Evolutionary conservation across 495 filamentous ascomycete species (phyloP).

Genomic region (Aspergillus leporis): DNA sequence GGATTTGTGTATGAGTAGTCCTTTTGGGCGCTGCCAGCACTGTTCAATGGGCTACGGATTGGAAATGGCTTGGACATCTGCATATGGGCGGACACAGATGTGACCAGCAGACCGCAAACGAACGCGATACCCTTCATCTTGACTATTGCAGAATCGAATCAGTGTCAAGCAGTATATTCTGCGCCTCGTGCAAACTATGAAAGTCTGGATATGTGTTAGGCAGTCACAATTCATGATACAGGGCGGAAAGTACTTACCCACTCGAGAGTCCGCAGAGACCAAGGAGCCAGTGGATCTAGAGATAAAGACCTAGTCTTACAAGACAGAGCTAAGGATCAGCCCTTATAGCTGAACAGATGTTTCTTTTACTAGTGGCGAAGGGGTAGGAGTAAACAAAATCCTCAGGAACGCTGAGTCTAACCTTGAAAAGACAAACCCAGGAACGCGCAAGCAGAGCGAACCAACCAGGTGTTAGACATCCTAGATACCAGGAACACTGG

Average conservation of each 20-base stretch:
- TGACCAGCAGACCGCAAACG: conserved; percentile 36
- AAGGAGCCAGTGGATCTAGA: neutral
- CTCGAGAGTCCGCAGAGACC: neutral
- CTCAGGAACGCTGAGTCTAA: neutral
- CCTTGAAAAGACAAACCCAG: neutral
- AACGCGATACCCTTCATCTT: conserved; percentile 43
- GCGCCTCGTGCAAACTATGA: neutral
- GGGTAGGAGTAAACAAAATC: neutral
- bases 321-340: neutral
- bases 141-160: conserved; percentile 3
- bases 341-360: conserved; percentile 1
- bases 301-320: neutral
- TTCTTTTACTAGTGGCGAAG: neutral
- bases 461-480: conserved; percentile 14
- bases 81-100: conserved; percentile 44
- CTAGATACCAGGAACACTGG: neutral
- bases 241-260: neutral
- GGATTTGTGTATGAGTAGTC: conserved; percentile 56
- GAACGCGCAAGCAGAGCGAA: neutral
- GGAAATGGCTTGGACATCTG: conserved; percentile 48
- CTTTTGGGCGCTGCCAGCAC: conserved; percentile 32
- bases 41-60: conserved; percentile 50
- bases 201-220: neutral
- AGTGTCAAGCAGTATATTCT: neutral
- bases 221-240: neutral